Evolutionary conservation across 306 rosid species (phyloP).

Genomic region (Cyamopsis tetragonoloba): DNA sequence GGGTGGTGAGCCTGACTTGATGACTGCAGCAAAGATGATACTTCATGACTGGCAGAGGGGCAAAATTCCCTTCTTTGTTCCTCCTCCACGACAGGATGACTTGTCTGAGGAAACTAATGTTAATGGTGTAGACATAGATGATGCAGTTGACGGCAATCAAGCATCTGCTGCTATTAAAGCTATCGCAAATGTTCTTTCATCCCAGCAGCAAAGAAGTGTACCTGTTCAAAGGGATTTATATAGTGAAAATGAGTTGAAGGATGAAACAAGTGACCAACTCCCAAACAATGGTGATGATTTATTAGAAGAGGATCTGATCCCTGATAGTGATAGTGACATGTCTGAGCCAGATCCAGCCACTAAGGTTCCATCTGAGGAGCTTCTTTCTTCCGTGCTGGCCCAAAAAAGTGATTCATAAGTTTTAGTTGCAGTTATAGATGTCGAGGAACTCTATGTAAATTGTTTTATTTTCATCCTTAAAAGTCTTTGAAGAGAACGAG

Average conservation of each 20-base stretch:
- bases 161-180: slow-evolving; percentile 80
- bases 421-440: not conserved
- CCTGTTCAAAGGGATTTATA: slow-evolving; percentile 78
- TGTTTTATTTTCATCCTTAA: not conserved
- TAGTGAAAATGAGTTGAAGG: slow-evolving; percentile 57
- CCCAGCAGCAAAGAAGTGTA: slow-evolving; percentile 67
- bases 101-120: slow-evolving; percentile 41
- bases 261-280: slow-evolving; percentile 34
- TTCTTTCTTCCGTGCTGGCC: not conserved
- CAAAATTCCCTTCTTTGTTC: slow-evolving; percentile 77
- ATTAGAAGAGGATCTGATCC: not conserved
- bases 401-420: slow-evolving; percentile 14
- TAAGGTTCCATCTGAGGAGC: slow-evolving; percentile 14
- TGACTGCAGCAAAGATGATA: slow-evolving; percentile 86
- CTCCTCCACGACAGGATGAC: slow-evolving; percentile 61
- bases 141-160: slow-evolving; percentile 40
- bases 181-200: slow-evolving; percentile 71
- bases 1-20: slow-evolving; percentile 97
- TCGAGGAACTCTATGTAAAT: not conserved
- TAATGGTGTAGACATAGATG: slow-evolving; percentile 36
- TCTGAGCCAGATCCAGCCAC: slow-evolving; percentile 22
- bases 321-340: slow-evolving; percentile 18
- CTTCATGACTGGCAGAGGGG: slow-evolving; percentile 99
- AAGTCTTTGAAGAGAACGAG: not conserved
- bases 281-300: not conserved